These are phyloP conservation scores for Madurella fahalii DNA, from an alignment of 2,329 filamentous ascomycete genomes.

Conservation along the genomic window DNA sequence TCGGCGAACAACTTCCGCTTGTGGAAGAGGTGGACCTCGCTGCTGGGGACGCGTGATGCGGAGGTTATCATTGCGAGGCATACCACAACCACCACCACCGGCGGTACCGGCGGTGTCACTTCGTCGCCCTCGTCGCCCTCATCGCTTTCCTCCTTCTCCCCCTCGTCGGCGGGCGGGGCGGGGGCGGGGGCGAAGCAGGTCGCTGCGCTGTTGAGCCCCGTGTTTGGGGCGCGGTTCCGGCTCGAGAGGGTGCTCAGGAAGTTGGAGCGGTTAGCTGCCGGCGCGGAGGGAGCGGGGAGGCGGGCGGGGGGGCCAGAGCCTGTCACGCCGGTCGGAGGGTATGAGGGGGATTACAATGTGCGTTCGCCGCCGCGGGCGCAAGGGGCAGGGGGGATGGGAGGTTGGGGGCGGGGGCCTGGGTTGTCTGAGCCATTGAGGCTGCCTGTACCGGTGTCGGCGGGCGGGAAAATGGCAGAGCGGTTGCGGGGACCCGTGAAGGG, in stretches of 20 bases:
- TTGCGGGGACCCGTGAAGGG: background rate
- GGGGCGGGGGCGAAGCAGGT: conserved; percentile 12
- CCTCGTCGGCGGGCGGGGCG: background rate
- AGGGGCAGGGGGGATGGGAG: too few species aligned
- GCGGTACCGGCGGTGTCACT: too few species aligned
- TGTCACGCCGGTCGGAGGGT: conserved; percentile 6
- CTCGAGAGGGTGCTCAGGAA: conserved; percentile 31
- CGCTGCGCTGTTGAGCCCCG: conserved; percentile 26
- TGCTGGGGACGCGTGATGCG: conserved; percentile 27
- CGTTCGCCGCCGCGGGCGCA: background rate
- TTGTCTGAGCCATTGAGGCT: conserved; percentile 8
- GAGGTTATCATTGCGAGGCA: conserved; percentile 22
- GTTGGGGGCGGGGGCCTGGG: conserved; percentile 2
- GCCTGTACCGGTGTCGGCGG: conserved; percentile 1
- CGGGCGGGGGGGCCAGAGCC: conserved; percentile 1
- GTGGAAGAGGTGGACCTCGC: conserved; percentile 33
- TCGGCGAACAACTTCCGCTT: conserved; percentile 28
- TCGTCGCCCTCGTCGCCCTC: too few species aligned
- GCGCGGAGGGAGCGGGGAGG: background rate
- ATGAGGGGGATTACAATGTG: background rate
- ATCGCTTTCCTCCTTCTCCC: too few species aligned
- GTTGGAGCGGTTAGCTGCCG: conserved; percentile 18
- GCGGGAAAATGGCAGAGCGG: background rate
- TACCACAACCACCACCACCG: background rate
- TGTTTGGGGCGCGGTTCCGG: conserved; percentile 30